Conservation (phyloP, 768 basidiomycete species). For the Amanita polypyramis region DNA sequence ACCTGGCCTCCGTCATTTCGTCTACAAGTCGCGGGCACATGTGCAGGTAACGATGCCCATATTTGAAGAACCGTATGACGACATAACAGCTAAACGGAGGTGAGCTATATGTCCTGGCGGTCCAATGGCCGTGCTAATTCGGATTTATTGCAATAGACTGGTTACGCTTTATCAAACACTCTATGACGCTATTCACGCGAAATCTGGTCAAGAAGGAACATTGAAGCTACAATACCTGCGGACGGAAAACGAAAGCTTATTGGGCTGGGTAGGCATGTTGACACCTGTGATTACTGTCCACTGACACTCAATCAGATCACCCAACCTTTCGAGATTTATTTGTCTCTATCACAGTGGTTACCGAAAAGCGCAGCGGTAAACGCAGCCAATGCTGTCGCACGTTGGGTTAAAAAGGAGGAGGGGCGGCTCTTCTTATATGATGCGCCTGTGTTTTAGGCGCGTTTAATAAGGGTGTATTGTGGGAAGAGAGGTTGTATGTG, state of each 20-base stretch:
- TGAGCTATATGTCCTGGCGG: conserved; percentile 18
- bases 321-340: conserved; percentile 86
- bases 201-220: conserved; percentile 70
- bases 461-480: not conserved
- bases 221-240: conserved; percentile 83
- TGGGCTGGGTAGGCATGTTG: conserved; percentile 77
- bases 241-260: conserved; percentile 77
- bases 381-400: conserved; percentile 80
- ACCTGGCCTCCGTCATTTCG: conserved; percentile 86
- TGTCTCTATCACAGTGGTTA: conserved; percentile 68
- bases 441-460: conserved; percentile 78
- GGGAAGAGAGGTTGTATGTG: not conserved
- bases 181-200: conserved; percentile 85
- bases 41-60: conserved; percentile 83
- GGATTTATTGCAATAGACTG: conserved; percentile 34
- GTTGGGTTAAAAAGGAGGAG: conserved; percentile 92
- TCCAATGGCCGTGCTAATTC: not conserved
- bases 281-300: not conserved
- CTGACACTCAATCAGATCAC: conserved; percentile 53
- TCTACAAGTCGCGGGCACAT: conserved; percentile 84
- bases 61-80: conserved; percentile 83
- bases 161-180: conserved; percentile 81
- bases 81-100: conserved; percentile 49
- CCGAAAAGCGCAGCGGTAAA: conserved; percentile 84
- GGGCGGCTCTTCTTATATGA: conserved; percentile 70